phyloP scores from a whole-genome alignment of 2,329 filamentous ascomycete genomes.

The Epichloe glyceriae region DNA sequence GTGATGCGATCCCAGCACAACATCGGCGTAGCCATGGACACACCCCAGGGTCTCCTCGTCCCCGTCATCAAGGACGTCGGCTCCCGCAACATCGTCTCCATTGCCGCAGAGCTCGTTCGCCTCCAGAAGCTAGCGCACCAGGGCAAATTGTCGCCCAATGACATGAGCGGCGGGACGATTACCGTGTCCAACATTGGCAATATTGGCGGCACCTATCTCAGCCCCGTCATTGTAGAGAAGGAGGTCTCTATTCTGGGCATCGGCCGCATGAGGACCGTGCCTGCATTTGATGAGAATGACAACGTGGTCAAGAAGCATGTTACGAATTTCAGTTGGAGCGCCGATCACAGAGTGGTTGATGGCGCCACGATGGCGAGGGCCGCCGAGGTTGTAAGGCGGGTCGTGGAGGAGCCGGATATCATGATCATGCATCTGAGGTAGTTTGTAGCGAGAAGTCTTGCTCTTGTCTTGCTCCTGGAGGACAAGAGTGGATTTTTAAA shows the following conservation, averaged over 20 bases:
- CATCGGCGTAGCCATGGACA: slow-evolving; percentile 93
- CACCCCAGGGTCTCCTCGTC: slow-evolving; percentile 74
- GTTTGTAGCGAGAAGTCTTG: background rate
- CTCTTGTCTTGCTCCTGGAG: too few species aligned
- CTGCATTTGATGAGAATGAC: slow-evolving; percentile 55
- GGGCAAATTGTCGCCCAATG: slow-evolving; percentile 62
- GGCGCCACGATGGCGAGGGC: slow-evolving; percentile 89
- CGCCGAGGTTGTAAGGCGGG: slow-evolving; percentile 63
- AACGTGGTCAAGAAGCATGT: slow-evolving; percentile 62
- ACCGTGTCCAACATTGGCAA: slow-evolving; percentile 95
- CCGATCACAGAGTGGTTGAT: slow-evolving; percentile 87
- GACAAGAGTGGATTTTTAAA: too few species aligned
- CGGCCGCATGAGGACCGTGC: slow-evolving; percentile 66
- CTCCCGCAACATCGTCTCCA: slow-evolving; percentile 59
- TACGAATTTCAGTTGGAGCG: slow-evolving; percentile 90
- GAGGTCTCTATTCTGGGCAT: slow-evolving; percentile 90
- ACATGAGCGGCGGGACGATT: slow-evolving; percentile 79
- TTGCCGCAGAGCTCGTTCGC: slow-evolving; percentile 62
- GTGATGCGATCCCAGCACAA: slow-evolving; percentile 78
- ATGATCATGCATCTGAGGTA: slow-evolving; percentile 77
- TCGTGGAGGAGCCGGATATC: slow-evolving; percentile 72
- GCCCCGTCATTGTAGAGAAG: slow-evolving; percentile 78
- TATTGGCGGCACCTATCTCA: slow-evolving; percentile 84
- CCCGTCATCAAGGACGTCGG: slow-evolving; percentile 83
- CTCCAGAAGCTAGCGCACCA: slow-evolving; percentile 59